phyloP scores from a whole-genome alignment of 2,329 filamentous ascomycete genomes.

The Aspergillus cejpii region DNA sequence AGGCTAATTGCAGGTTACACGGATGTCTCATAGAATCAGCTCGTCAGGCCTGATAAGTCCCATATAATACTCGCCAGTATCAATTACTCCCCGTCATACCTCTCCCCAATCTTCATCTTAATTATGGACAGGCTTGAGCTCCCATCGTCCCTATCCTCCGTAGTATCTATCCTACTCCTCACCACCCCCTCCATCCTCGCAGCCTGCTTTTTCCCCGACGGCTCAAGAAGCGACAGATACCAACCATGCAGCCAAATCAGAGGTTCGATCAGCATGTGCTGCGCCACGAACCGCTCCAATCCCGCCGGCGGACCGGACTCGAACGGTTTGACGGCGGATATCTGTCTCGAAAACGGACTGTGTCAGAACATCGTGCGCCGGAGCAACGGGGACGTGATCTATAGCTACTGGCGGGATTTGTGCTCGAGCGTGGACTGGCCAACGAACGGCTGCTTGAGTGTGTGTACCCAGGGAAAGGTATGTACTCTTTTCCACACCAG shows the following conservation, averaged over 20 bases:
- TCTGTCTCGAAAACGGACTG: not conserved
- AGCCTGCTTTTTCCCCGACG: not conserved
- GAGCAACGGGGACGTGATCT: not conserved
- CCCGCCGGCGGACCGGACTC: not conserved
- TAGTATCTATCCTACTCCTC: not conserved
- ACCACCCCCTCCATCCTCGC: not conserved
- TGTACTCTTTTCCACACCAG: not conserved
- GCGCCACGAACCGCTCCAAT: not conserved
- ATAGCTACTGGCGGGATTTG: not conserved
- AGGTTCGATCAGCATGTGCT: not conserved
- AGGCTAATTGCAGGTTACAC: too few species aligned
- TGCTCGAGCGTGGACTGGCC: constrained; percentile 1
- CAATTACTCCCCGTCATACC: too few species aligned
- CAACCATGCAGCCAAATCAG: not conserved
- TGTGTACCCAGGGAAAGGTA: not conserved
- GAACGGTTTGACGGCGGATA: not conserved
- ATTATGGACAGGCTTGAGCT: too few species aligned
- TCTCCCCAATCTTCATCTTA: too few species aligned
- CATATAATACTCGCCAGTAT: too few species aligned
- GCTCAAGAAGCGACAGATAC: not conserved
- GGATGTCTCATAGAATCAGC: too few species aligned
- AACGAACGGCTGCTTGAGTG: not conserved
- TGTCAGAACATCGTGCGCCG: not conserved
- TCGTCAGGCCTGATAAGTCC: too few species aligned
- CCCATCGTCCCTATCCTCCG: too few species aligned